A percentile compares a stretch with the other conserved stretches of the same genome.
Evolutionary conservation across 805 yeast genomes (phyloP).

Genomic region (Wickerhamomyces subpelliculosus): DNA sequence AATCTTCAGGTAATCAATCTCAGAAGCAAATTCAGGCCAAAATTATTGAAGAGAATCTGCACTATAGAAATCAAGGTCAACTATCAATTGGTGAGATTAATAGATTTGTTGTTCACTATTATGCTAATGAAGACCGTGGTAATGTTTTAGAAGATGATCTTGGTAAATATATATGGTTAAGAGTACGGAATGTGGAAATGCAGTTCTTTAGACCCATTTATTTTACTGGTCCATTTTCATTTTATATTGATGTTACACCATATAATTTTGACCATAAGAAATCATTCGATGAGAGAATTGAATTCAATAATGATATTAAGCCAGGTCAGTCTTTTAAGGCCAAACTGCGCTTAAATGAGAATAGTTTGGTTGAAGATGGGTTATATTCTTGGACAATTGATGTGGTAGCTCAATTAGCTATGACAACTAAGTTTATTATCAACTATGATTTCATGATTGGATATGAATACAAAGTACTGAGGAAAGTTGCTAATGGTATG

Average conservation of each 20-base stretch:
- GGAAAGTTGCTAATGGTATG: too few relatives aligned
- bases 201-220: conserved; percentile 63
- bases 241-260: conserved; percentile 63
- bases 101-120: conserved; percentile 7
- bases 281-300: conserved; percentile 32
- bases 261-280: conserved; percentile 50
- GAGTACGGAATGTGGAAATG: conserved; percentile 57
- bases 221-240: conserved; percentile 67
- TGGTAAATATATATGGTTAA: conserved; percentile 36
- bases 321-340: conserved; percentile 69
- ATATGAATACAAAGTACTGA: conserved; percentile 26
- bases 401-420: conserved; percentile 71
- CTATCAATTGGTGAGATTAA: conserved; percentile 16
- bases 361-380: conserved; percentile 26
- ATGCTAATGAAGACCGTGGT: not conserved
- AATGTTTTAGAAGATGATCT: conserved; percentile 5
- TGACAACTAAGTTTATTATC: conserved; percentile 61
- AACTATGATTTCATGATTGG: conserved; percentile 59
- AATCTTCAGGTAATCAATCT: too few relatives aligned
- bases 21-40: too few relatives aligned
- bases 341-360: conserved; percentile 40
- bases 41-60: conserved; percentile 7
- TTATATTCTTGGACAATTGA: conserved; percentile 72
- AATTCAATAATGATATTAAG: conserved; percentile 48
- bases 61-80: conserved; percentile 6